phyloP scores from a whole-genome alignment of 106 monocot species.

The Dioscorea zingiberensis region DNA sequence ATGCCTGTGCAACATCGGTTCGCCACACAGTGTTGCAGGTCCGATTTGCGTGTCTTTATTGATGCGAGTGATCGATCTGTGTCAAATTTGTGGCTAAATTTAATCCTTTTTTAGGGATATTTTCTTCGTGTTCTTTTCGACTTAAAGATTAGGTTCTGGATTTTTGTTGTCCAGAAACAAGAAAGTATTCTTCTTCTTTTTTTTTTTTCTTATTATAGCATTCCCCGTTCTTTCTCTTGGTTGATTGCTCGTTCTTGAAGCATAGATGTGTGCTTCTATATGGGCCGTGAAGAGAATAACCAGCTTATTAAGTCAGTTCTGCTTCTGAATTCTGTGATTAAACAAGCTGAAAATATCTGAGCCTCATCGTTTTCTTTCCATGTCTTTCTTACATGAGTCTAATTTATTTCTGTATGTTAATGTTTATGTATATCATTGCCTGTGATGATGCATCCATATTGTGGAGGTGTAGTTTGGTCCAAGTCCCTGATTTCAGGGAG shows the following conservation, averaged over 20 bases:
- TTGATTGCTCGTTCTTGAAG: too few species aligned
- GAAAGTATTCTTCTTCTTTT: too few species aligned
- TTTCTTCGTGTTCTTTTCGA: background rate
- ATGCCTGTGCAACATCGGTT: background rate
- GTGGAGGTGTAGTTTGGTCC: background rate
- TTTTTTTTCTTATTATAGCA: too few species aligned
- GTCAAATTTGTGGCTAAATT: conserved; percentile 30
- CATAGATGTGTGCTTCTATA: too few species aligned
- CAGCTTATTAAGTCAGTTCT: background rate
- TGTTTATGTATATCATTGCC: background rate
- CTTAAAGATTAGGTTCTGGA: background rate
- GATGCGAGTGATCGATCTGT: conserved; percentile 19
- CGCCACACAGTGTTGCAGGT: conserved; percentile 43
- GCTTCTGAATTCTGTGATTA: background rate
- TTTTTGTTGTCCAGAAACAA: background rate
- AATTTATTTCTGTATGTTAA: too few species aligned
- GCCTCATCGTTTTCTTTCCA: too few species aligned
- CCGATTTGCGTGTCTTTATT: background rate
- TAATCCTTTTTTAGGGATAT: background rate
- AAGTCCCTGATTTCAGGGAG: conserved; percentile 10
- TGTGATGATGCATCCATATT: conserved; percentile 1
- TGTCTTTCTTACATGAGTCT: too few species aligned
- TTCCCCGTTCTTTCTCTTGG: too few species aligned
- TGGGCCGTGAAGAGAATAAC: background rate
- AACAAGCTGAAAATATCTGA: too few species aligned